Conservation (phyloP, 2,329 filamentous ascomycete genomes). For the Fusarium dlaminii region DNA sequence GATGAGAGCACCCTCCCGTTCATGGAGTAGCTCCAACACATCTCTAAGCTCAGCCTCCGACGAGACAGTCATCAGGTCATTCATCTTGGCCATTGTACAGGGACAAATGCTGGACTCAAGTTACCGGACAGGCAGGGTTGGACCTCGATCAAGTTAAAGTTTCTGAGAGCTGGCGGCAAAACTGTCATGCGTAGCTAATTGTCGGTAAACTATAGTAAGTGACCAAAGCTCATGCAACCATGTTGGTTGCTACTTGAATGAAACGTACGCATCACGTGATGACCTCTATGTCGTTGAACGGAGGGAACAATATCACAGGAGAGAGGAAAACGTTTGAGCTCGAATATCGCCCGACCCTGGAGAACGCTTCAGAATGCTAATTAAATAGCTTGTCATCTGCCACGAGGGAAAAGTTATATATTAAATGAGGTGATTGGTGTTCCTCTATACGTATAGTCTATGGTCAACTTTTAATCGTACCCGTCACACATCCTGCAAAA, state of each 20-base stretch:
- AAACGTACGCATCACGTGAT: background rate
- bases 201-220: background rate
- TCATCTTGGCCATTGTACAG: background rate
- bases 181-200: background rate
- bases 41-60: background rate
- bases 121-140: too few relatives aligned
- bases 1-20: background rate
- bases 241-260: background rate
- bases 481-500: background rate
- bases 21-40: background rate
- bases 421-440: background rate
- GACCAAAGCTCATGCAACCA: background rate
- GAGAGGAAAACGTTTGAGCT: background rate
- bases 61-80: background rate
- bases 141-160: background rate
- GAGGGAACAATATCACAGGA: background rate
- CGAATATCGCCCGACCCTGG: background rate
- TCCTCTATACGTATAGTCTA: background rate
- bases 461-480: background rate
- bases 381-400: background rate
- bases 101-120: background rate
- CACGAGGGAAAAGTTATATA: background rate
- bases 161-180: too few relatives aligned
- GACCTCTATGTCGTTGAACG: background rate
- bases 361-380: fast-evolving